Evolutionary conservation across 2,329 filamentous ascomycete species (phyloP), one percentile per base, ranked within the genome.

Genomic region (Ambrosiella cleistominuta): DNA sequence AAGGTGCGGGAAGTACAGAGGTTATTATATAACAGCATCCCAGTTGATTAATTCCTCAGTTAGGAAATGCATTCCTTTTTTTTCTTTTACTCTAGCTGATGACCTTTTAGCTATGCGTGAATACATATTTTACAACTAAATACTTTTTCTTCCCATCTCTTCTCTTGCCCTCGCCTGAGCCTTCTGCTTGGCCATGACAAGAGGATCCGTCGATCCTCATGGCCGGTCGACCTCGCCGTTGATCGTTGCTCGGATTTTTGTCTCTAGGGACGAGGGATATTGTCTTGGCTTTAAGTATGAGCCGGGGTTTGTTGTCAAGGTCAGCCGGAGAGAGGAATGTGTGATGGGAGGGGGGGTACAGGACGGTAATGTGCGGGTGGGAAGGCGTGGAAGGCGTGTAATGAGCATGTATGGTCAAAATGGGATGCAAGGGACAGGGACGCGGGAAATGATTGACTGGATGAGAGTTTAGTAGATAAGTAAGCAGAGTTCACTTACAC

Each of bases 21-120:
- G 36, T 53, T 54, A 54, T 54, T 54, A 54, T 54, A 54, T 54
- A 37, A 15, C n/a, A n/a, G 50, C n/a, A 19, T 1, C 45, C n/a
- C 11, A 27, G 6, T 27, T 49, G 1, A 17, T 15, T 50, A 27
- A 19, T 50, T 50, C 45, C 45, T 19, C 12, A 45, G 42, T 27
- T 15, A 50, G n/a, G 35, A 50, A 50, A 50, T n/a, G 13, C n/a
- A 3, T 27, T 49, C 12, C 35, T n/a, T 49, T 49, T 17, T n/a
- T 15, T 5, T 17, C 35, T 8, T 27, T 27, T 27, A 27, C 27
- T 3, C 4, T 27, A 27, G 4, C 27, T 27, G 3, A 5, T 27
- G 3, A 5, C 27, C 27, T 27, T 27, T 27, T 27, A 27, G 27
- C 27, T 5, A 27, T 27, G 4, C 27, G 27, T 27, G 2, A 27